Base-by-base conservation (phyloP, 805 yeast species). In the Danielozyma ontarioensis region DNA sequence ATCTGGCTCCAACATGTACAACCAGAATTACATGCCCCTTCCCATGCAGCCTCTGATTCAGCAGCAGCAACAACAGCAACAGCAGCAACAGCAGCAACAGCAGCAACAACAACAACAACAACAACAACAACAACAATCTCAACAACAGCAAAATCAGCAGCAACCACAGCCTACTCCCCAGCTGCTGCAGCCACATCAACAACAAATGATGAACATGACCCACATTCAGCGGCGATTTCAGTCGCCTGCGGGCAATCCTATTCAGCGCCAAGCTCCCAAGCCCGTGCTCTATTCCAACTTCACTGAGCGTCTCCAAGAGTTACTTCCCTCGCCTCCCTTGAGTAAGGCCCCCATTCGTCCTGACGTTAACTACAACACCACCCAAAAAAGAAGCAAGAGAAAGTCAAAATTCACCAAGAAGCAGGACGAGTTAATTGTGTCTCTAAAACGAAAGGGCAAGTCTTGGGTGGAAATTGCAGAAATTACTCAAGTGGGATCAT, bases 381-480 rank as follows among this genome's bases (percentile, higher is more conserved):
- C 63, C 4, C 68, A 70, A 26, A 76, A 74, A 36, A 59, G 83
- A 22, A 62, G 74, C 6, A 73, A 72, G 43, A 64, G 86, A 32
- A 75, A 72, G 46, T 77, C 86, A n/a, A 83, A 83, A 50, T 83
- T 80, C 53, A 64, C 83, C 17, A 64, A 70, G 40, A 78, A 74
- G 37, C 90, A 83, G 52, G 93, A 83, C 53, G 73, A 70, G 3
- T 42, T 77, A 57, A 83, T 83, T 24, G 70, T 83, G 5, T 61
- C 62, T 13, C 54, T 83, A 51, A 83, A 83, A 51, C 67, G 64
- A 35, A 67, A 70, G 30, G 87, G 89, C 19, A 74, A 72, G 41
- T 59, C 77, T 1, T 83, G 93, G 90, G 77, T 73, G 4, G 86
- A 81, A 40, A 83, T 83, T 29, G 87, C 89, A 0, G 76, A 76